Evolutionary conservation across 2,329 filamentous ascomycete genomes (phyloP).

Genomic region (Dryadomyces sulphureus): DNA sequence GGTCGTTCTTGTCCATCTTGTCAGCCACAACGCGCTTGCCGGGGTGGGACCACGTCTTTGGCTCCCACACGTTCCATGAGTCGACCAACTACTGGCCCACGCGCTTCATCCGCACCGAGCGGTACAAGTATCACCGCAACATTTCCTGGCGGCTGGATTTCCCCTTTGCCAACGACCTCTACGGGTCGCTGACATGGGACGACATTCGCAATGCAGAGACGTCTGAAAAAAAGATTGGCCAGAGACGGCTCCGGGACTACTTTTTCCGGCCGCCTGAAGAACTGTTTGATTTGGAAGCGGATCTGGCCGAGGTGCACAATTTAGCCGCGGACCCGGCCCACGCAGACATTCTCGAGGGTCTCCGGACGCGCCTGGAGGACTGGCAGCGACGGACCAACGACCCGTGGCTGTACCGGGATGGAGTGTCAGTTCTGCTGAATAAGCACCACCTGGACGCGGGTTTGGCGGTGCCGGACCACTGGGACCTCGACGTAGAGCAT

Average conservation of each 20-base stretch:
- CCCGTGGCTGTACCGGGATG: slow-evolving; percentile 16
- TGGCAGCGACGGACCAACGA: slow-evolving; percentile 17
- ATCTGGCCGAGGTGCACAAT: slow-evolving; percentile 30
- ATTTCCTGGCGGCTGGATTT: slow-evolving; percentile 33
- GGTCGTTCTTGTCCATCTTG: slow-evolving; percentile 26
- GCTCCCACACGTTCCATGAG: slow-evolving; percentile 37
- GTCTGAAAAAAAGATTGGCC: slow-evolving; percentile 19
- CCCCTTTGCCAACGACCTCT: slow-evolving; percentile 30
- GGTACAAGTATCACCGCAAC: slow-evolving; percentile 36
- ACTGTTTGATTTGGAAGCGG: slow-evolving; percentile 28
- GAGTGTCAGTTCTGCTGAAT: slow-evolving; percentile 12
- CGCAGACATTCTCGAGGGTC: background rate
- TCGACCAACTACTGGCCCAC: slow-evolving; percentile 35
- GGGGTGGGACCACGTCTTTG: slow-evolving; percentile 25
- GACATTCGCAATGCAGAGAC: slow-evolving; percentile 23
- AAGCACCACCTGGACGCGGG: slow-evolving; percentile 12
- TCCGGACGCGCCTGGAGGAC: slow-evolving; percentile 11
- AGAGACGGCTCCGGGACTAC: slow-evolving; percentile 25
- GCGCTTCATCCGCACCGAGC: slow-evolving; percentile 24
- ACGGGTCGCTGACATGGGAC: slow-evolving; percentile 27
- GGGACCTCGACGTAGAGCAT: slow-evolving; percentile 11
- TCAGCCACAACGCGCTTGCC: slow-evolving; percentile 9
- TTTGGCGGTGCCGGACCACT: slow-evolving; percentile 15
- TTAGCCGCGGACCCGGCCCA: slow-evolving; percentile 21
- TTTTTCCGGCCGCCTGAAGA: slow-evolving; percentile 29